Percentiles rank a stretch among this genome's conserved stretches.
Conservation (phyloP, 2,329 filamentous ascomycete species). For the Aspergillus candidus region DNA sequence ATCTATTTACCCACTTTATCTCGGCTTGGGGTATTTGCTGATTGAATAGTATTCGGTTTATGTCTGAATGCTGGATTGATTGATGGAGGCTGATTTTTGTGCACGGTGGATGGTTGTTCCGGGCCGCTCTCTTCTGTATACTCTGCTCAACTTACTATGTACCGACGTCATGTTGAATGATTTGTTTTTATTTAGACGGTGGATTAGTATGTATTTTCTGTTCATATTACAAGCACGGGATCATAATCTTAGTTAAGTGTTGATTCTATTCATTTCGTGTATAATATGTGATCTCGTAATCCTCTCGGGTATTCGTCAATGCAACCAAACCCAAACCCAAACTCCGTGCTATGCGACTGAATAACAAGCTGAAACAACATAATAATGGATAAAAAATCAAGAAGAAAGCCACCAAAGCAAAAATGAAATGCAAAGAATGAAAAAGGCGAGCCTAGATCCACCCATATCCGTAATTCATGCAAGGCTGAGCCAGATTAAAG, state of each 20-base stretch:
- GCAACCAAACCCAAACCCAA: conserved; percentile 16
- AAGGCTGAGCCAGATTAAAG: conserved; percentile 22
- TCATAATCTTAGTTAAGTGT: too few relatives aligned
- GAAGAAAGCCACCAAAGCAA: conserved; percentile 3
- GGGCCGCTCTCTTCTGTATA: neutral
- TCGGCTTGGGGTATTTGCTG: too few relatives aligned
- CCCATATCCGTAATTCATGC: conserved; percentile 31
- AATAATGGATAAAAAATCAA: conserved; percentile 7
- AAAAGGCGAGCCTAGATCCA: conserved; percentile 23
- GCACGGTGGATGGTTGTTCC: conserved; percentile 15
- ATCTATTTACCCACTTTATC: neutral
- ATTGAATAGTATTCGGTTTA: too few relatives aligned
- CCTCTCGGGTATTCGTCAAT: conserved; percentile 22
- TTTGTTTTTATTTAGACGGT: too few relatives aligned
- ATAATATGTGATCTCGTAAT: too few relatives aligned
- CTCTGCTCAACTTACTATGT: too few relatives aligned
- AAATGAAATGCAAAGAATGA: neutral
- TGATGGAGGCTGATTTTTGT: conserved; percentile 14
- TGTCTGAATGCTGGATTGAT: neutral
- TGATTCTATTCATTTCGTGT: too few relatives aligned
- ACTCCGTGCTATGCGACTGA: conserved; percentile 32
- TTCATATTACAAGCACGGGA: too few relatives aligned
- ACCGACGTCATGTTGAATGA: too few relatives aligned
- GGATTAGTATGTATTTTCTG: too few relatives aligned
- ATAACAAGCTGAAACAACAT: conserved; percentile 7